Percentiles rank a stretch among this genome's conserved stretches.
phyloP scores from a whole-genome alignment of 768 basidiomycete species.

The Termitomyces sp. region DNA sequence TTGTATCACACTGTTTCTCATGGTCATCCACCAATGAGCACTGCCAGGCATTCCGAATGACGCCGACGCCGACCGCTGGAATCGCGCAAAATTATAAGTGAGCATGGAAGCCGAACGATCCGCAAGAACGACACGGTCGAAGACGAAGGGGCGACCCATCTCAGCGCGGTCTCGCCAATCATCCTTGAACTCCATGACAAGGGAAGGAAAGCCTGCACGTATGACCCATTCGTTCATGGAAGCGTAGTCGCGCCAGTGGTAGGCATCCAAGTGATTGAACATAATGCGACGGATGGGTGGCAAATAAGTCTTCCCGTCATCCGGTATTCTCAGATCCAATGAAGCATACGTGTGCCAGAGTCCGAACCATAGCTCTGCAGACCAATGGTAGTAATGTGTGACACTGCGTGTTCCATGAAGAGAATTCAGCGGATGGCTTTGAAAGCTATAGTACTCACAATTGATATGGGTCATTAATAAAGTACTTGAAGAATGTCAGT shows the following conservation, averaged over 20 bases:
- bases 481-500: conserved; percentile 42
- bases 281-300: conserved; percentile 70
- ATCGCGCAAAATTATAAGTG: conserved; percentile 58
- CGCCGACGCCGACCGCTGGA: conserved; percentile 71
- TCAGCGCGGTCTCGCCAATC: conserved; percentile 82
- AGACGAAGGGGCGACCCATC: conserved; percentile 64
- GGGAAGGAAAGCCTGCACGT: conserved; percentile 74
- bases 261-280: conserved; percentile 68
- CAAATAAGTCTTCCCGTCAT: conserved; percentile 63
- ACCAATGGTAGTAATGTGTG: conserved; percentile 92
- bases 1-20: conserved; percentile 66
- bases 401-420: conserved; percentile 39
- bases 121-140: conserved; percentile 83
- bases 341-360: conserved; percentile 90
- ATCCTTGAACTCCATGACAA: conserved; percentile 71
- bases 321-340: conserved; percentile 63
- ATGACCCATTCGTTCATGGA: conserved; percentile 88
- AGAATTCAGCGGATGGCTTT: not conserved
- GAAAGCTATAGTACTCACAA: conserved; percentile 47
- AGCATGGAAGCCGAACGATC: conserved; percentile 85
- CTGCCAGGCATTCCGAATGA: conserved; percentile 73
- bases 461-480: conserved; percentile 82
- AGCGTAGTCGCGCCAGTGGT: conserved; percentile 89
- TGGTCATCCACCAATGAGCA: conserved; percentile 79
- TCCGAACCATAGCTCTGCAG: conserved; percentile 88